phyloP scores from a whole-genome alignment of 805 yeast species.

The Candida germanica region DNA sequence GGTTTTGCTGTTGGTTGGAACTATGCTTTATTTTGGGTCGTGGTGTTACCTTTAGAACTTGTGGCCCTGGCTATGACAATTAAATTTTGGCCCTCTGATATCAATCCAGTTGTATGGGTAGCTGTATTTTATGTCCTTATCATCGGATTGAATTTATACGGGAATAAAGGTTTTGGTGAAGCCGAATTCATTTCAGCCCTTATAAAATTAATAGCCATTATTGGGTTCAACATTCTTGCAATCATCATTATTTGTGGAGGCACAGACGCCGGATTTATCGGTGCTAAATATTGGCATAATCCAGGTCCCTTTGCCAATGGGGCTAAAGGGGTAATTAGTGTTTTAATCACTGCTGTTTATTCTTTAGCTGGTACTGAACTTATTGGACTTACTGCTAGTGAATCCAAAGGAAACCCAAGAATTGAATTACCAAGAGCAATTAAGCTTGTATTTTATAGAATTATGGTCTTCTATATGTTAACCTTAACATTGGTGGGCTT shows the following conservation, averaged over 20 bases:
- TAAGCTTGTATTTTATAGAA: constrained; percentile 43
- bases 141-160: constrained; percentile 31
- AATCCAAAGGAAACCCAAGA: constrained; percentile 37
- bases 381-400: constrained; percentile 38
- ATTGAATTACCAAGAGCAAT: constrained; percentile 39
- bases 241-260: constrained; percentile 41
- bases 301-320: constrained; percentile 42
- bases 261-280: constrained; percentile 37
- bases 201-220: constrained; percentile 35
- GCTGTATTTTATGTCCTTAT: constrained; percentile 38
- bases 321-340: constrained; percentile 37
- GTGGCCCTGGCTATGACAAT: constrained; percentile 42
- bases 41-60: constrained; percentile 41
- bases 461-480: constrained; percentile 37
- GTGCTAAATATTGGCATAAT: constrained; percentile 34
- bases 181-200: constrained; percentile 35
- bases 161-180: constrained; percentile 37
- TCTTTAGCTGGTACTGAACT: constrained; percentile 44
- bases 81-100: constrained; percentile 36
- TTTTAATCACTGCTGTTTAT: constrained; percentile 39
- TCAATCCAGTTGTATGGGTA: constrained; percentile 42
- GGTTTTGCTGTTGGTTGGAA: constrained; percentile 47
- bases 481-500: constrained; percentile 40
- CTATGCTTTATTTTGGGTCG: constrained; percentile 43
- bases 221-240: constrained; percentile 41